Conservation (phyloP, 2,329 filamentous ascomycete species). For the Fusarium albosuccineum region DNA sequence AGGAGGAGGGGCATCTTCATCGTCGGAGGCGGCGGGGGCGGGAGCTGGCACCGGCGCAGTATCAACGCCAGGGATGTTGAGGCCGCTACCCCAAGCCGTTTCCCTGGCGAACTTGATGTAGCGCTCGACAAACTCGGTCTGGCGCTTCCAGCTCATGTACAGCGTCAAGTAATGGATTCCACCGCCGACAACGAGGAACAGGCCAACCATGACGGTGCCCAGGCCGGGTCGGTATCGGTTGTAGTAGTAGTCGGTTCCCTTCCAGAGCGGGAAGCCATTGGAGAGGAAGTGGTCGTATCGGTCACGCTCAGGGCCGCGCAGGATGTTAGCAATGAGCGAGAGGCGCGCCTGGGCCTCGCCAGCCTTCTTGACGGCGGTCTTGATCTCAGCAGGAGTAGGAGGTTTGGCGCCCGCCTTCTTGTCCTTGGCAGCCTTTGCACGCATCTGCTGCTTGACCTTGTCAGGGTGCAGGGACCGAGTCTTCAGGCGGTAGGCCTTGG, state of each 20-base stretch:
- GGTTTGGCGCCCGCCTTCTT: constrained; percentile 73
- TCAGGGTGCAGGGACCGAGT: constrained; percentile 89
- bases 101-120: constrained; percentile 92
- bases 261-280: constrained; percentile 96
- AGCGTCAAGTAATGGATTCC: constrained; percentile 88
- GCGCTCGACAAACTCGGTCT: constrained; percentile 89
- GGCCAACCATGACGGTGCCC: constrained; percentile 82
- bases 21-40: constrained; percentile 60
- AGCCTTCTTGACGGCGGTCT: constrained; percentile 82
- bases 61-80: constrained; percentile 77
- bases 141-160: constrained; percentile 88
- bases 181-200: constrained; percentile 87
- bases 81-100: constrained; percentile 89
- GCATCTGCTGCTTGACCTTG: constrained; percentile 90
- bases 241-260: constrained; percentile 99
- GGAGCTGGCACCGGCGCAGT: constrained; percentile 57
- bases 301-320: constrained; percentile 82
- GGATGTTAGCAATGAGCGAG: constrained; percentile 85
- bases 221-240: constrained; percentile 91
- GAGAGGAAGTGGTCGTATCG: constrained; percentile 94
- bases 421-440: constrained; percentile 73
- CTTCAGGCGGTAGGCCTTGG: constrained; percentile 93
- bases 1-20: constrained; percentile 62
- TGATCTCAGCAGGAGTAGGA: constrained; percentile 80
- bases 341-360: constrained; percentile 87